Percentiles rank a stretch among this genome's conserved stretches.
These are phyloP conservation scores for Cercophora newfieldiana DNA, from an alignment of 495 filamentous ascomycete genomes.

Conservation along the genomic window DNA sequence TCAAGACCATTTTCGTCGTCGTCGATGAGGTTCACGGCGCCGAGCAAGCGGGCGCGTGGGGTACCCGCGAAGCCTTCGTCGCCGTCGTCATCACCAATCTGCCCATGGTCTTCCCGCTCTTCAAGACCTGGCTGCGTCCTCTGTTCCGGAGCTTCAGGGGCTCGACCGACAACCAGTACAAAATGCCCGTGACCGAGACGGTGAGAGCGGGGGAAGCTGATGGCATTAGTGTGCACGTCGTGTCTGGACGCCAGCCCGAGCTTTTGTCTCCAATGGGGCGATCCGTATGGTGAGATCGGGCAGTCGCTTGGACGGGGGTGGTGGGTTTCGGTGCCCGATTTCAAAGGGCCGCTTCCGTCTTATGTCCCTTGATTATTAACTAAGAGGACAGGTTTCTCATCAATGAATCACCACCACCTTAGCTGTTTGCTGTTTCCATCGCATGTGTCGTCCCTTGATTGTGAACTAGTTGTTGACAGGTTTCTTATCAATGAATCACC, in stretches of 20 bases:
- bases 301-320: conserved; percentile 36
- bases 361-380: too few species aligned
- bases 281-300: conserved; percentile 24
- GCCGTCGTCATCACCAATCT: conserved; percentile 54
- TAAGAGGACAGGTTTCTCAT: too few species aligned
- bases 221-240: too few species aligned
- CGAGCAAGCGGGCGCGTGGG: conserved; percentile 50
- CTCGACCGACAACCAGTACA: conserved; percentile 12
- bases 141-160: conserved; percentile 28
- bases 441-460: too few species aligned
- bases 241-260: conserved; percentile 27
- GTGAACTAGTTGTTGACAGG: too few species aligned
- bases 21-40: conserved; percentile 19
- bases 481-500: too few species aligned
- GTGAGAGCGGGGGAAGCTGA: too few species aligned
- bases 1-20: conserved; percentile 51
- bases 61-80: conserved; percentile 54
- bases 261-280: conserved; percentile 24
- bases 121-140: conserved; percentile 45
- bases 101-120: conserved; percentile 54
- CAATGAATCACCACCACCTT: too few species aligned
- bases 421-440: too few species aligned
- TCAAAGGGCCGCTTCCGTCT: conserved; percentile 46
- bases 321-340: conserved; percentile 52
- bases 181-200: too few species aligned